Base-by-base conservation (phyloP, 495 filamentous ascomycete genomes). In the Aspergillus sclerotiicarbonarius region DNA sequence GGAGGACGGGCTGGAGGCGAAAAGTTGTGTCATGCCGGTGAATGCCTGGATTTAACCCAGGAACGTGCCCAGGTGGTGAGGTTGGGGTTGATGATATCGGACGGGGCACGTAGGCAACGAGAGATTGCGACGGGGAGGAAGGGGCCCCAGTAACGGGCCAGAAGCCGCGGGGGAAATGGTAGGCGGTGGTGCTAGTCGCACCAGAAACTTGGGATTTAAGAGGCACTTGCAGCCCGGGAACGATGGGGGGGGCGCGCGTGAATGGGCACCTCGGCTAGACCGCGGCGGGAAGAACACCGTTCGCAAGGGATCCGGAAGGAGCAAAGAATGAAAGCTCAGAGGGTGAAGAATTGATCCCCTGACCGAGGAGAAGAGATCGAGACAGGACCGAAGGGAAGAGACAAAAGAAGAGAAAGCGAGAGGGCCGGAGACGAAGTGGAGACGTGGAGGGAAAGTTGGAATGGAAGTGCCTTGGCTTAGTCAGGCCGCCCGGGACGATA, bases 21-120 rank as follows among this genome's bases (percentile, higher is more conserved):
- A 79, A 20, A 79, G 69, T 63, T 79, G 76, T 54, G 76, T 79
- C 76, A 79, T 79, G 59, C 62, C 60, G 55, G 49, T 33, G 35
- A 51, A 53, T 30, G 52, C 39, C 45, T 44, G 52, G 43, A 57
- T 25, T 10, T 7, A 29, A 49, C 35, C 20, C 30, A 49, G 9
- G 45, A 33, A 16, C 16, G 19, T 46, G 32, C 20, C 32, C 31
- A 19, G 25, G 8, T 13, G 41, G 41, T 31, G 13, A 8, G 33
- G 44, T 35, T 18, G 32, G 45, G 25, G 41, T 43, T 32, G 41
- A 20, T 4, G 44, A 51, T 53, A 25, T 9, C 29, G 20, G 51
- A 37, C 41, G 25, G 35, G 25, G 32, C 43, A 43, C 50, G 30
- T 31, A 31, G 33, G 4, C 37, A n/a, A n/a, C 37, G 37, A 41